Percentiles rank a stretch among this genome's conserved stretches.
These are phyloP conservation scores for Hemisphaericaspora xylofermentans DNA, from an alignment of 1,139 yeast genomes.

Conservation along the genomic window DNA sequence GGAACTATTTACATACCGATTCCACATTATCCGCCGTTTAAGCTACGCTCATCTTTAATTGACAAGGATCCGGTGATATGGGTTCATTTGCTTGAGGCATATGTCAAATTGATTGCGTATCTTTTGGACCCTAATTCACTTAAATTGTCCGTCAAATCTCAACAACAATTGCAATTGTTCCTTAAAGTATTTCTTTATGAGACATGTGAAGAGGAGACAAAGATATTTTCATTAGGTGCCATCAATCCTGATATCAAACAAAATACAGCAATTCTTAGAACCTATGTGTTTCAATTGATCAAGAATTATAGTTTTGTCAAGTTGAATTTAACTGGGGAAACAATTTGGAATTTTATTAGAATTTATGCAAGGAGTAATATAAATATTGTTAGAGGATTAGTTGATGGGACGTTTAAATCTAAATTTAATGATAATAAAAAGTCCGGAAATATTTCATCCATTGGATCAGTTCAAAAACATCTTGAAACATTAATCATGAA, in stretches of 20 bases:
- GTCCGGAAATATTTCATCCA: constrained; percentile 49
- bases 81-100: constrained; percentile 68
- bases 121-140: constrained; percentile 35
- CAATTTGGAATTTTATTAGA: constrained; percentile 61
- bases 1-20: constrained; percentile 39
- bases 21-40: constrained; percentile 72
- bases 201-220: constrained; percentile 57
- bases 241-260: constrained; percentile 64
- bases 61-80: constrained; percentile 83
- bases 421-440: constrained; percentile 48
- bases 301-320: constrained; percentile 53
- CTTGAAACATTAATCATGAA: constrained; percentile 43
- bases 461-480: constrained; percentile 45
- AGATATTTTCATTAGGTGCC: constrained; percentile 65
- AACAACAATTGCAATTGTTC: constrained; percentile 58
- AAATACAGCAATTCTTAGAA: constrained; percentile 49
- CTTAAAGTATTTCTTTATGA: constrained; percentile 58
- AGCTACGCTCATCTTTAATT: constrained; percentile 66
- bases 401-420: constrained; percentile 54
- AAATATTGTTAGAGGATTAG: constrained; percentile 47
- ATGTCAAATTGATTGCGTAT: constrained; percentile 50
- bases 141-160: constrained; percentile 49
- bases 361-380: constrained; percentile 51
- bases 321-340: constrained; percentile 55
- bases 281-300: constrained; percentile 52